Evolutionary conservation across 129 eudicot genomes (phyloP), one percentile per base, ranked within the genome.

Genomic region (Sambucus nigra): DNA sequence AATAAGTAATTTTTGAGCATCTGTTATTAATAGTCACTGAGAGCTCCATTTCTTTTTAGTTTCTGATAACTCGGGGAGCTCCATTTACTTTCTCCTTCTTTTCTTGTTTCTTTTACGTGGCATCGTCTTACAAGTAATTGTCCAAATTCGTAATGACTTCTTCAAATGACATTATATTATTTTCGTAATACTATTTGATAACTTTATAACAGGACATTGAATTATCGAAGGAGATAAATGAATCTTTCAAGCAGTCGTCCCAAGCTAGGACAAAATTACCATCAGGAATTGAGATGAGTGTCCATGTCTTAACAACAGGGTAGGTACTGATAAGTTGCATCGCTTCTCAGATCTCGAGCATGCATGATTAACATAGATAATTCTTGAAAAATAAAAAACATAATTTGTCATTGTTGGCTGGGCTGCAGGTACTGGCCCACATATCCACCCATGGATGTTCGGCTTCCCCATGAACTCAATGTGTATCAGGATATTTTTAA

Each of bases 151-250:
- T n/a, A n/a, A n/a, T n/a, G n/a, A n/a, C n/a, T n/a, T n/a, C n/a
- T n/a, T n/a, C n/a, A n/a, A n/a, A n/a, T n/a, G n/a, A n/a, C n/a
- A n/a, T n/a, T n/a, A n/a, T n/a, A n/a, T n/a, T n/a, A n/a, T n/a
- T n/a, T n/a, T n/a, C n/a, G n/a, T n/a, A n/a, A n/a, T n/a, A n/a
- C n/a, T n/a, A n/a, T n/a, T n/a, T n/a, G n/a, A n/a, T n/a, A n/a
- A n/a, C n/a, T n/a, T n/a, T n/a, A n/a, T n/a, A n/a, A n/a, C 75
- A 88, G 94, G 97, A 88, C 59, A 73, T 88, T 47, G 94, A 88
- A 52, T 61, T 88, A 66, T 88, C 97, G 29, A 84, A 88, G 54
- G 95, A 88, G 73, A 80, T 88, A 42, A 88, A 88, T 58, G 95
- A 88, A 58, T 88, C 94, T 57, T 88, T 88, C 80, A 80, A 73